A percentile compares a stretch with the other conserved stretches of the same genome.
Conservation (phyloP, 73 alveolate genomes). For the Breviolum minutum region DNA sequence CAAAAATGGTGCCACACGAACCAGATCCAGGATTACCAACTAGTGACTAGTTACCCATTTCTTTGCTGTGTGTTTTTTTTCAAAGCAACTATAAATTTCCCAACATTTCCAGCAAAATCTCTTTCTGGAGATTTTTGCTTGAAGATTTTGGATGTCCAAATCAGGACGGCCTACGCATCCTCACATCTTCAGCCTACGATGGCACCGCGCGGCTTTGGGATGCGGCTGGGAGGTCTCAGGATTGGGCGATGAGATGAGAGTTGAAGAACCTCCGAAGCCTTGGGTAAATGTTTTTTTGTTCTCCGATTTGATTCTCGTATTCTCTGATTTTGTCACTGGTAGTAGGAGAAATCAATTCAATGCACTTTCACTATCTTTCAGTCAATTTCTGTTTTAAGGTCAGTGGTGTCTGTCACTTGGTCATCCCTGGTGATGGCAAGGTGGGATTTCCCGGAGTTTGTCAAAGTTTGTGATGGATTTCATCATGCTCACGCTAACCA, state of each 20-base stretch:
- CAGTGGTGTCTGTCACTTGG: constrained; percentile 70
- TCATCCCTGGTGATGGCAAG: constrained; percentile 93
- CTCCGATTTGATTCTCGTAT: neutral
- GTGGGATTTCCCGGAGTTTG: neutral
- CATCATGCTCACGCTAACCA: no score
- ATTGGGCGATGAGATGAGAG: no score
- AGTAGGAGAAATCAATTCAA: no score
- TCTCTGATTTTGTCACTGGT: no score
- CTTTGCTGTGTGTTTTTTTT: no score
- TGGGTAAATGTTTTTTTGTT: no score
- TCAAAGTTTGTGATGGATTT: no score
- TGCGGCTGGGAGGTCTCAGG: neutral
- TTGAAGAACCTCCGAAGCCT: no score
- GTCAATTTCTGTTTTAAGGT: constrained; percentile 11
- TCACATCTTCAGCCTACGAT: constrained; percentile 79
- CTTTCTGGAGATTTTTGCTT: neutral
- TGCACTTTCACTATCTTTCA: no score
- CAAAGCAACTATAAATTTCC: neutral
- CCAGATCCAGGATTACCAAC: no score
- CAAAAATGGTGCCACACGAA: no score
- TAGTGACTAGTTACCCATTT: no score
- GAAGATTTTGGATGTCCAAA: neutral
- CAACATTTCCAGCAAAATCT: neutral
- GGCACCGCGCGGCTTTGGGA: constrained; percentile 95
- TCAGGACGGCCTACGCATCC: constrained; percentile 70